These are phyloP conservation scores for Lophiostoma macrostomum DNA, from an alignment of 495 filamentous ascomycete genomes.

Conservation along the genomic window DNA sequence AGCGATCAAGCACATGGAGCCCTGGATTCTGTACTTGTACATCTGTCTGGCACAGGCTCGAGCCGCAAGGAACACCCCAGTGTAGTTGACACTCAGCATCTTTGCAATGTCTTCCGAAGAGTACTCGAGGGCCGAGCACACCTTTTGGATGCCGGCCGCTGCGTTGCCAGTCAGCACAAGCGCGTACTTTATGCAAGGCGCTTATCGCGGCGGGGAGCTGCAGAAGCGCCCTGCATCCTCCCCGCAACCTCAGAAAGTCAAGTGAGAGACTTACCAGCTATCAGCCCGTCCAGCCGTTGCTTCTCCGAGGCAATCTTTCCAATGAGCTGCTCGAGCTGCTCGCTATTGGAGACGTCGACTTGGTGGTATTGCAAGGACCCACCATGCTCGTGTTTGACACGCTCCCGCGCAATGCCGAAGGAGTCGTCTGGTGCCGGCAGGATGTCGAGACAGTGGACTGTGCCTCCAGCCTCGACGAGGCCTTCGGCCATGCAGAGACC, in stretches of 20 bases:
- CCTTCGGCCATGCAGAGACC: slow-evolving; percentile 67
- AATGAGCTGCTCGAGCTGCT: slow-evolving; percentile 53
- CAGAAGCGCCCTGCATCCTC: neutral
- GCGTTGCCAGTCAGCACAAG: slow-evolving; percentile 31
- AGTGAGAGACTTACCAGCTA: slow-evolving; percentile 51
- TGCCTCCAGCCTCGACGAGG: slow-evolving; percentile 66
- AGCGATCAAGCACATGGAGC: slow-evolving; percentile 71
- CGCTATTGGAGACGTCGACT: slow-evolving; percentile 62
- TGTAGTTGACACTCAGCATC: slow-evolving; percentile 75
- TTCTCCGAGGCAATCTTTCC: slow-evolving; percentile 53
- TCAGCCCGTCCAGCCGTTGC: slow-evolving; percentile 63
- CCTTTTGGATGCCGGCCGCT: slow-evolving; percentile 44
- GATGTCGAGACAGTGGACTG: slow-evolving; percentile 65
- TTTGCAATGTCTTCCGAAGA: slow-evolving; percentile 61
- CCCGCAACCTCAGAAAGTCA: neutral
- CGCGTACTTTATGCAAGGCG: too few relatives aligned
- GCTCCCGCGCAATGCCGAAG: slow-evolving; percentile 50
- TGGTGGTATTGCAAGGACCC: slow-evolving; percentile 59
- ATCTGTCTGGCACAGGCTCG: slow-evolving; percentile 71
- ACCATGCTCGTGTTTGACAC: slow-evolving; percentile 49
- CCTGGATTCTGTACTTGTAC: slow-evolving; percentile 66
- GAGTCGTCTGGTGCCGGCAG: slow-evolving; percentile 50
- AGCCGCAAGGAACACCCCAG: slow-evolving; percentile 72
- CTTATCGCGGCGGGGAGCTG: too few relatives aligned
- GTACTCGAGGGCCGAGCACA: slow-evolving; percentile 48